Percentiles rank a stretch among this genome's conserved stretches.
Conservation (phyloP, 1,284 basidiomycete species). For the Athelia psychrophila region DNA sequence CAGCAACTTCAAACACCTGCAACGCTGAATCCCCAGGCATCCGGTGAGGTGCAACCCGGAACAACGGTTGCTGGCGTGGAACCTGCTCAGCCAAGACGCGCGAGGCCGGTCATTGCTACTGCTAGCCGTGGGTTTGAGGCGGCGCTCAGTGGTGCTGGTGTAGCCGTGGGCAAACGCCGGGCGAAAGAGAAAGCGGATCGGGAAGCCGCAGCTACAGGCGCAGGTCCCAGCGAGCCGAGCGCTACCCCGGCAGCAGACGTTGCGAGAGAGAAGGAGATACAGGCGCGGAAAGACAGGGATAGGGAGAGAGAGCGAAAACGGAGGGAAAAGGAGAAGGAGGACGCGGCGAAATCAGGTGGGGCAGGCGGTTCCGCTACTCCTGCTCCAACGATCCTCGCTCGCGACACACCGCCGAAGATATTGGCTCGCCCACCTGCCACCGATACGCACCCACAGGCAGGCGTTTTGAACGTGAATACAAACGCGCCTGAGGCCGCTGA, state of each 20-base stretch:
- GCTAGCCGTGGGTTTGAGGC: constrained; percentile 66
- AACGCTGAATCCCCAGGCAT: constrained; percentile 4
- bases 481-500: not conserved
- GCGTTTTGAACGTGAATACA: not conserved
- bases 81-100: constrained; percentile 30
- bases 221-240: not conserved
- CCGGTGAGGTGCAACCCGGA: not conserved
- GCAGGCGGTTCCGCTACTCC: not conserved
- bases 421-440: not conserved
- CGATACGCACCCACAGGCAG: not conserved
- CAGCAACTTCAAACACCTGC: not conserved
- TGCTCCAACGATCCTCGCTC: not conserved
- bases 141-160: constrained; percentile 55
- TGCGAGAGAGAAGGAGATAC: not conserved
- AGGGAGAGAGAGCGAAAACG: not conserved
- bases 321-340: not conserved
- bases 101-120: constrained; percentile 54
- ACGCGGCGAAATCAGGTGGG: not conserved
- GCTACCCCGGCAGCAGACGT: not conserved
- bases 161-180: constrained; percentile 15
- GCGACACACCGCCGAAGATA: not conserved
- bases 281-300: not conserved
- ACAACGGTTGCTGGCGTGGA: not conserved
- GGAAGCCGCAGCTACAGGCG: not conserved
- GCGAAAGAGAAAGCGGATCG: not conserved